Evolutionary conservation across 495 filamentous ascomycete genomes (phyloP).

Genomic region (Aspergillus cavernicola): DNA sequence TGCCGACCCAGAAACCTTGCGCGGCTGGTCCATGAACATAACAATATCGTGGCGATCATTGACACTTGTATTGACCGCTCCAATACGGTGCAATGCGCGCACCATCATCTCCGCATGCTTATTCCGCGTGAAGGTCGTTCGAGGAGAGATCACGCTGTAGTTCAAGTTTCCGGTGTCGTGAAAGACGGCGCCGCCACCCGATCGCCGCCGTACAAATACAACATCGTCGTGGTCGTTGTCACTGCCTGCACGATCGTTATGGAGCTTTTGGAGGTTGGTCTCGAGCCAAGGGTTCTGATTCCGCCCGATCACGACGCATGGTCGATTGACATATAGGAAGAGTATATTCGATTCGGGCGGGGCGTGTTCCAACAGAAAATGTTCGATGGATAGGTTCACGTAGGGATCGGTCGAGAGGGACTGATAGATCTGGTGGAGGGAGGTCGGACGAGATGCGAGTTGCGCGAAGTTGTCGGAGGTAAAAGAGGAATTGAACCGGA

Average conservation of each 20-base stretch:
- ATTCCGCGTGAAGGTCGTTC: slow-evolving; percentile 69
- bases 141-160: slow-evolving; percentile 83
- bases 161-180: slow-evolving; percentile 92
- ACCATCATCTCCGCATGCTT: slow-evolving; percentile 90
- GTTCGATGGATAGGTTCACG: slow-evolving; percentile 93
- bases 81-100: slow-evolving; percentile 57
- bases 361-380: slow-evolving; percentile 74
- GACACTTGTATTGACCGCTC: slow-evolving; percentile 55
- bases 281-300: slow-evolving; percentile 99
- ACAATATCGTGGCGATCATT: slow-evolving; percentile 95
- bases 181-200: slow-evolving; percentile 88
- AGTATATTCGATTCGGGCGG: slow-evolving; percentile 68
- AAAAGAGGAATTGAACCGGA: slow-evolving; percentile 35
- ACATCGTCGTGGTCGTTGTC: slow-evolving; percentile 32
- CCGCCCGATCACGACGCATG: slow-evolving; percentile 84
- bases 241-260: slow-evolving; percentile 28
- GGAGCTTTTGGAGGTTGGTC: slow-evolving; percentile 64
- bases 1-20: slow-evolving; percentile 87
- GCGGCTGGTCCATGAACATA: slow-evolving; percentile 48
- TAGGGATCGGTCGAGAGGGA: slow-evolving; percentile 73
- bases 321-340: slow-evolving; percentile 82
- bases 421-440: slow-evolving; percentile 69
- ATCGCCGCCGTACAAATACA: slow-evolving; percentile 73
- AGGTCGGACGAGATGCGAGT: slow-evolving; percentile 36
- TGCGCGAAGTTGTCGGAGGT: slow-evolving; percentile 38